Conservation (phyloP, 371 early-diverging fungal species). For the Rhizopus sp. region DNA sequence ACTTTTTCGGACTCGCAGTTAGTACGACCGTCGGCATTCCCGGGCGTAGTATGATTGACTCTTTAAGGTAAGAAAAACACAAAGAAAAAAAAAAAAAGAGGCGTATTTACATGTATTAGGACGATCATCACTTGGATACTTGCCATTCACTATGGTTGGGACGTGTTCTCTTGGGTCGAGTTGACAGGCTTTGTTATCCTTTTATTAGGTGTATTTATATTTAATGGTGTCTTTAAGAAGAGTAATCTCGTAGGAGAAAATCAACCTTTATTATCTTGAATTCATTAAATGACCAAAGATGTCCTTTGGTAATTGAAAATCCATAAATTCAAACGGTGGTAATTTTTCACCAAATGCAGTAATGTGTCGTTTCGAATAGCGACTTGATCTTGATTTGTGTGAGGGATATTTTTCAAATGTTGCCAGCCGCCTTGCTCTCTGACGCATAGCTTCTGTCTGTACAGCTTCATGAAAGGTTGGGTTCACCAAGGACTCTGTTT, state of each 20-base stretch:
- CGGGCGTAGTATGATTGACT: conserved; percentile 45
- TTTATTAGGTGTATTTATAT: conserved; percentile 38
- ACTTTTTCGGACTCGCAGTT: conserved; percentile 48
- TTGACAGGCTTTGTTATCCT: conserved; percentile 35
- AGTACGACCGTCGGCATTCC: conserved; percentile 43
- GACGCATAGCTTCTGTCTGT: conserved; percentile 8
- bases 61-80: conserved; percentile 31
- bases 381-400: conserved; percentile 25
- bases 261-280: conserved; percentile 38
- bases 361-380: conserved; percentile 30
- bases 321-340: conserved; percentile 42
- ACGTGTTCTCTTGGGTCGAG: conserved; percentile 42
- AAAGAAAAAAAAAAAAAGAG: conserved; percentile 5
- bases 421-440: conserved; percentile 20
- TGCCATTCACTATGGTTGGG: conserved; percentile 48
- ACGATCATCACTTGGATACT: conserved; percentile 43
- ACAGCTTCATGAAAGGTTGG: conserved; percentile 21
- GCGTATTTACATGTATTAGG: conserved; percentile 20
- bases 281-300: conserved; percentile 2
- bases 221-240: conserved; percentile 46
- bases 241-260: conserved; percentile 25
- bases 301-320: conserved; percentile 43
- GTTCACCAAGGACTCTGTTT: not conserved
- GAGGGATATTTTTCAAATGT: conserved; percentile 27
- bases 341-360: conserved; percentile 58